Evolutionary conservation across 768 basidiomycete species (phyloP).

Genomic region (Tephrocybe sp.): DNA sequence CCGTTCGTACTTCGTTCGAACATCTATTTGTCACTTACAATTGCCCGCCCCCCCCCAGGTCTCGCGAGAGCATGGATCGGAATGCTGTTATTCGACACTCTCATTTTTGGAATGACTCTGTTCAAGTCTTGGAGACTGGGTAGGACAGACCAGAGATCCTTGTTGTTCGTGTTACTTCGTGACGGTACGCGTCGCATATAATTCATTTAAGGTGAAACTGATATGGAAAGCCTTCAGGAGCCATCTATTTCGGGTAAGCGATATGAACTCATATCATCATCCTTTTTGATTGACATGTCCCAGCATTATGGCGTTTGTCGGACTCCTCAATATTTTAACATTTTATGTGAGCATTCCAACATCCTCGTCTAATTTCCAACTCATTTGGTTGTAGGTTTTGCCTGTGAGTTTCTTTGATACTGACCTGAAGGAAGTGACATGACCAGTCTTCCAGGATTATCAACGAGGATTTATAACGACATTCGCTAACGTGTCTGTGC

Average conservation of each 20-base stretch:
- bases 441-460: constrained; percentile 7
- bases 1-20: constrained; percentile 16
- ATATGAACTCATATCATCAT: not conserved
- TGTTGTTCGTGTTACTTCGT: constrained; percentile 36
- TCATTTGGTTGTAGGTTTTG: constrained; percentile 10
- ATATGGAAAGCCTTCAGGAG: constrained; percentile 21
- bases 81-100: constrained; percentile 38
- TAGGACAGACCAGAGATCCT: constrained; percentile 16
- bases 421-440: not conserved
- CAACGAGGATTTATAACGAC: constrained; percentile 22
- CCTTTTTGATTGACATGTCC: not conserved
- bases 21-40: not conserved
- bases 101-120: constrained; percentile 39
- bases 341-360: constrained; percentile 19
- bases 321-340: constrained; percentile 20
- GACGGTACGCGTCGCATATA: no score
- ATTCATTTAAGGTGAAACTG: no score
- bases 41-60: constrained; percentile 16
- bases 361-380: not conserved
- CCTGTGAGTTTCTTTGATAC: constrained; percentile 9
- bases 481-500: constrained; percentile 21
- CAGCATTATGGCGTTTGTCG: constrained; percentile 22
- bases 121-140: constrained; percentile 30
- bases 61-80: constrained; percentile 38
- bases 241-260: constrained; percentile 41